phyloP scores from a whole-genome alignment of 495 filamentous ascomycete genomes.

The Gamarada debralockiae region DNA sequence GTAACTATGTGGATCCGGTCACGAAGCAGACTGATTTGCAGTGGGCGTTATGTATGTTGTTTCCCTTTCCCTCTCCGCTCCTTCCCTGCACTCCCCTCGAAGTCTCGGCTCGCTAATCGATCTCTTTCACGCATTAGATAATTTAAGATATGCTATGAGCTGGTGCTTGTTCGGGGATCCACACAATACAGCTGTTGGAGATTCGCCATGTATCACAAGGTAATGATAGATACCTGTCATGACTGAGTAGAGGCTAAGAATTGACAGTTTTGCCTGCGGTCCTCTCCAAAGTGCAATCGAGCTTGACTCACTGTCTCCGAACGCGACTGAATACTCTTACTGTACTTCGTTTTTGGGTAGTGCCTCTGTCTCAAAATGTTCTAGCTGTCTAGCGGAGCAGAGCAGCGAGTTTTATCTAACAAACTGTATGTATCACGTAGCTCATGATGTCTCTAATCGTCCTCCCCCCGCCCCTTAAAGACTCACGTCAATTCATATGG shows the following conservation, averaged over 20 bases:
- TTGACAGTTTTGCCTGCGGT: slow-evolving; percentile 20
- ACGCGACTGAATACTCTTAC: slow-evolving; percentile 15
- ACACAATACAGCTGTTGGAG: slow-evolving; percentile 15
- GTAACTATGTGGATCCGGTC: slow-evolving; percentile 40
- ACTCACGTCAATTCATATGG: not conserved
- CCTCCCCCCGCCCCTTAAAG: too few relatives aligned
- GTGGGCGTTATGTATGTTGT: slow-evolving; percentile 56
- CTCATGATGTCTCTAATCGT: too few relatives aligned
- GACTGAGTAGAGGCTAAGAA: not conserved
- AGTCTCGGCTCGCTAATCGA: not conserved
- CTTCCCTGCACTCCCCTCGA: not conserved
- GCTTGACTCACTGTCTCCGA: slow-evolving; percentile 13
- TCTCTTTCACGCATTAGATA: slow-evolving; percentile 22
- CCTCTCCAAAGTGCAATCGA: slow-evolving; percentile 15
- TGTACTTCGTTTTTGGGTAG: slow-evolving; percentile 7
- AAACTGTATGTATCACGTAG: slow-evolving; percentile 22
- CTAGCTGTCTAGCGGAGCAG: slow-evolving; percentile 8
- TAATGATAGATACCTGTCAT: not conserved
- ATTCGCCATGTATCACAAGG: slow-evolving; percentile 21
- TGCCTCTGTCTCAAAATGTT: slow-evolving; percentile 15
- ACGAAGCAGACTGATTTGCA: slow-evolving; percentile 51
- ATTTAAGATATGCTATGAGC: slow-evolving; percentile 37
- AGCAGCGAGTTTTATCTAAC: slow-evolving; percentile 11
- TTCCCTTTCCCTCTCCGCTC: not conserved
- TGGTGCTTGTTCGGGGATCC: slow-evolving; percentile 35